Base-by-base conservation (phyloP, 78 protist genomes). In the Polysphondylium violaceum region DNA sequence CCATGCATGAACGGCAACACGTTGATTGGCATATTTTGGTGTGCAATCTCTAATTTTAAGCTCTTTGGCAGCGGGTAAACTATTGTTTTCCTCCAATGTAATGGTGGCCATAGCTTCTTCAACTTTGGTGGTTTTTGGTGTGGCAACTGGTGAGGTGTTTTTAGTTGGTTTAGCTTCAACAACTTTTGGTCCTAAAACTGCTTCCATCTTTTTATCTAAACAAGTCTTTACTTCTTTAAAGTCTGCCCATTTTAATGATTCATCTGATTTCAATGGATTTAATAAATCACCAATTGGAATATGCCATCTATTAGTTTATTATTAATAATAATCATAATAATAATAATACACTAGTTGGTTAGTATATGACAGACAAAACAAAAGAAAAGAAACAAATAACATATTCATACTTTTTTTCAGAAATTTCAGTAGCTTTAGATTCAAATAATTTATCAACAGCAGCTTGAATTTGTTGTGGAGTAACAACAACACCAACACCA, bases 1-100 rank as follows among this genome's bases (percentile, higher is more conserved):
- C 99, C 99, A 98, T 25, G 98, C 99, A 9, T 16, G 1, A 31
- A 97, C 81, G n/a, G 23, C 7, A 44, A 97, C 96, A 35, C 97
- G 83, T 38, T 55, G 8, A 33, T 86, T 44, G 1, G 68, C 98
- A 16, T 25, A 74, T 69, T 58, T 50, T 74, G 63, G 64, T 35
- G 76, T 56, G 5, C 12, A 12, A 31, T 95, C 96, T 50, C 89
- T 75, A 51, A 97, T 79, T 58, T 85, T 81, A 6, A 74, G 29
- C 47, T 11, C 9, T n/a, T 67, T 60, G 33, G 97, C 94, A 0
- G 89, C 71, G 21, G 95, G 90, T 5, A 89, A 73, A 5, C 2
- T 35, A 12, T 12, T 16, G 86, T 85, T 29, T 76, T 94, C 85
- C 14, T 35, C 58, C 9, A 83, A 69, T 40, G 77, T 83, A 27